phyloP scores from a whole-genome alignment of 2,329 filamentous ascomycete species.

The Fusarium keratoplasticum region DNA sequence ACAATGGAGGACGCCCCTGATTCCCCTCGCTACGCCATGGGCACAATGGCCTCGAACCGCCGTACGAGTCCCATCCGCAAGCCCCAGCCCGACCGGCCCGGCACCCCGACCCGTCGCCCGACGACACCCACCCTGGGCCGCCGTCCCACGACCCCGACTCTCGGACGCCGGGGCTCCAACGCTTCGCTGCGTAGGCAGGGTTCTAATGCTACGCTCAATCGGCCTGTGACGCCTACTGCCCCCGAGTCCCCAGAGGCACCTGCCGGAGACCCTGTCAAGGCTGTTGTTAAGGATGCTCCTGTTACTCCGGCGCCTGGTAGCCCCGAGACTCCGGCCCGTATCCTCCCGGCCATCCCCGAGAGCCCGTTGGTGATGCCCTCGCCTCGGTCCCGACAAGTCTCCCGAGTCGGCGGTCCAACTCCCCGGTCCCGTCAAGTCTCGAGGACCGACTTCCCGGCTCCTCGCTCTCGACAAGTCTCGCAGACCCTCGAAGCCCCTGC shows the following conservation, averaged over 20 bases:
- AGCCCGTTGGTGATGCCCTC: constrained; percentile 23
- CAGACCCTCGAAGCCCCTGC: constrained; percentile 20
- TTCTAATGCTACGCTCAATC: constrained; percentile 30
- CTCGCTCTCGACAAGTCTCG: constrained; percentile 31
- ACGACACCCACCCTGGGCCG: constrained; percentile 27
- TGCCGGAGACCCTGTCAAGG: constrained; percentile 21
- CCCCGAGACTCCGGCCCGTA: constrained; percentile 12
- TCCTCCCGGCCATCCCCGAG: constrained; percentile 32
- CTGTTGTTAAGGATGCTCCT: neutral
- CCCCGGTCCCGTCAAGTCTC: constrained; percentile 28
- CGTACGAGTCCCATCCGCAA: constrained; percentile 36
- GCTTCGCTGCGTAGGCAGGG: constrained; percentile 18
- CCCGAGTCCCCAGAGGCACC: neutral
- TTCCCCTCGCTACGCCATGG: constrained; percentile 40
- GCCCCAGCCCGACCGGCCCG: constrained; percentile 17
- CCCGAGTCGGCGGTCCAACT: neutral
- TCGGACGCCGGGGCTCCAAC: constrained; percentile 28
- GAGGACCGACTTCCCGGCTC: neutral
- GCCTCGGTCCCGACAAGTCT: constrained; percentile 32
- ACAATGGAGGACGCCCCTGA: constrained; percentile 21
- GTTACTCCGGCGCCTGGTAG: neutral
- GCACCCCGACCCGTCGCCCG: constrained; percentile 31
- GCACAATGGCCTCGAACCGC: constrained; percentile 34
- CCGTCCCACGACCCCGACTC: constrained; percentile 35
- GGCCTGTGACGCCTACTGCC: constrained; percentile 22